phyloP scores from a whole-genome alignment of 352 stramenopile species.

The Pythium rishiriense region DNA sequence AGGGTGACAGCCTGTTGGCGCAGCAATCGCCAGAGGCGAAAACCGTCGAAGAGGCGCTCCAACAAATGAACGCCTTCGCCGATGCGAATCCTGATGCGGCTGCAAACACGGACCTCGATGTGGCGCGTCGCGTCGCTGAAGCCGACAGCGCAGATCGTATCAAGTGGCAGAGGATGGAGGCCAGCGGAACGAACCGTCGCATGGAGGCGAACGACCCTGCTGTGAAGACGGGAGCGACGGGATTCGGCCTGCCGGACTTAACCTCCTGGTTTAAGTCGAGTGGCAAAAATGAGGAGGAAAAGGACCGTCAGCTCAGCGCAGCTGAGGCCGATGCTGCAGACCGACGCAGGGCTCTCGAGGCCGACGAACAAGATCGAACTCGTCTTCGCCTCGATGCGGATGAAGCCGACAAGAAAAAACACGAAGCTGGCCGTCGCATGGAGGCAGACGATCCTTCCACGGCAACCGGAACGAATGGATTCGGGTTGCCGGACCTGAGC shows the following conservation, averaged over 20 bases:
- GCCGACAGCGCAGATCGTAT: neutral
- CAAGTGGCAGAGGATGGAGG: neutral
- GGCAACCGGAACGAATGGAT: neutral
- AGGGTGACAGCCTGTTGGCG: neutral
- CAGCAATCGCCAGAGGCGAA: neutral
- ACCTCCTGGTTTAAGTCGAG: neutral
- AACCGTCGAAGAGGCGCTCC: conserved; percentile 6
- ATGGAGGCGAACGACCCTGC: neutral
- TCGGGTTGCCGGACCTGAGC: neutral
- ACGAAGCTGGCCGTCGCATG: neutral
- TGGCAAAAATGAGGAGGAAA: neutral
- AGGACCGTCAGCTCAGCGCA: neutral
- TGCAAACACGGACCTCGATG: neutral
- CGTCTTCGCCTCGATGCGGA: no score
- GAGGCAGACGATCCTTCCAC: neutral
- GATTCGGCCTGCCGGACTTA: neutral
- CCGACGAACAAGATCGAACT: no score
- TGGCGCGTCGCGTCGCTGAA: neutral
- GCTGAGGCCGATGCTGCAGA: neutral
- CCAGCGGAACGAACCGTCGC: neutral
- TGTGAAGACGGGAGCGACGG: neutral
- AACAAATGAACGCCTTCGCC: neutral
- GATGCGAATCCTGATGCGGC: neutral
- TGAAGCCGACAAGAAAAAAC: no score
- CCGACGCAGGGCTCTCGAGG: neutral